Evolutionary conservation across 75 land plant genomes (phyloP).

Genomic region (Picea sitchensis): DNA sequence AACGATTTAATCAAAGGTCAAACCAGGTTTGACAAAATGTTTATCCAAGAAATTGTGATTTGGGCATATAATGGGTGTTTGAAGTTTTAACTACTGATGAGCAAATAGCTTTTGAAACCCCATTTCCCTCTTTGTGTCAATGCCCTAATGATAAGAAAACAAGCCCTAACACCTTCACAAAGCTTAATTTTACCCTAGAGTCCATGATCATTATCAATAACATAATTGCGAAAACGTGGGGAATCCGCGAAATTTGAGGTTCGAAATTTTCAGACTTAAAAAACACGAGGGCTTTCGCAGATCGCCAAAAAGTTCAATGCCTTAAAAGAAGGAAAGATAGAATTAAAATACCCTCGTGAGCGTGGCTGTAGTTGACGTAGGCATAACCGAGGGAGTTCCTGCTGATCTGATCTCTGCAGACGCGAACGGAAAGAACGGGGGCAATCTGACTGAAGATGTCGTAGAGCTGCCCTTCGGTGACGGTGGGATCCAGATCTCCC

Average conservation of each 20-base stretch:
- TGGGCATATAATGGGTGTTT: too few species aligned
- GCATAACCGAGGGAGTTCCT: slow-evolving; percentile 65
- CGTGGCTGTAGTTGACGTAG: slow-evolving; percentile 55
- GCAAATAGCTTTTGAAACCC: too few species aligned
- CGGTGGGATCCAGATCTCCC: slow-evolving; percentile 64
- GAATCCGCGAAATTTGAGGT: not conserved
- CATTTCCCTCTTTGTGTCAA: too few species aligned
- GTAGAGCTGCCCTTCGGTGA: slow-evolving; percentile 51
- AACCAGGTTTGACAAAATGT: too few species aligned
- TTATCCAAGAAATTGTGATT: too few species aligned
- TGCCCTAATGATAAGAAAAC: too few species aligned
- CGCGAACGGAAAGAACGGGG: slow-evolving; percentile 51
- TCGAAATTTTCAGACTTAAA: not conserved
- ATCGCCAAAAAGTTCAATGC: not conserved
- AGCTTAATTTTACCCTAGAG: too few species aligned
- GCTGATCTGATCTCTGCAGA: slow-evolving; percentile 58
- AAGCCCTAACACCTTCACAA: too few species aligned
- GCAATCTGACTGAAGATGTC: slow-evolving; percentile 59
- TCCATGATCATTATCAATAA: not conserved
- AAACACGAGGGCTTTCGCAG: not conserved
- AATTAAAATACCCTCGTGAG: slow-evolving; percentile 50
- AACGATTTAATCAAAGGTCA: too few species aligned
- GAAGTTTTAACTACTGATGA: too few species aligned
- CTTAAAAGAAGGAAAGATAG: not conserved
- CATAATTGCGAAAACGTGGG: not conserved